Base-by-base conservation (phyloP, 164 flowering plant genomes). In the Magnolia changhungtana region DNA sequence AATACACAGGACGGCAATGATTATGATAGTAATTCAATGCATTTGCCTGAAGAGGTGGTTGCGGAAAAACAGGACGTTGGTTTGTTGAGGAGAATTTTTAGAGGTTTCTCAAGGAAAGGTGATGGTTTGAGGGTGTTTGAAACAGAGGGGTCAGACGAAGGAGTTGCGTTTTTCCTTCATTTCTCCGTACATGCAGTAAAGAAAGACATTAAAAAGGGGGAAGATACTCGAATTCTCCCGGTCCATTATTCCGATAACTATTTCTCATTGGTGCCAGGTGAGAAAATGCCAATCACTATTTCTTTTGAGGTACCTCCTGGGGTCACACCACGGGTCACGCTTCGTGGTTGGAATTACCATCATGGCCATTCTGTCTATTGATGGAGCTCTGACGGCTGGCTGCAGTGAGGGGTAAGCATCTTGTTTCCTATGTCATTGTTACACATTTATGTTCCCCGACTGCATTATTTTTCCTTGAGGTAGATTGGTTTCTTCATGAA, bases 211-310 rank as follows among this genome's bases (percentile, higher is more conserved):
- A 72, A 85, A 80, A 86, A 85, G 73, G 94, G 90, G 71, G 93
- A 90, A 74, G 99, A 94, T 83, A 90, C 94, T 3, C 86, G 99
- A 78, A 89, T 96, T 72, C 96, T 96, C 65, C 99, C 99, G 0
- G 98, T 96, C 65, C 97, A 91, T 82, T 96, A 94, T 79, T 92
- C 99, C 0, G 93, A 96, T 82, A 96, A 96, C 88, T 94, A 91
- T 78, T 92, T 96, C 79, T 96, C 99, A 4, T 80, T 96, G 58
- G 98, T 88, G 1, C 99, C 99, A 1, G 99, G 98, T 21, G 99
- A 96, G 79, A 80, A 63, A 1, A 85, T 88, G 88, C 50, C 84
- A 0, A 72, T 96, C 67, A 88, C 73, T 27, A 76, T 92, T 58
- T 79, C 89, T 50, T 96, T 96, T 76, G 92, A 91, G 84, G 94